Base-by-base conservation (phyloP, 768 basidiomycete genomes). In the Symmetrospora coprosmae region DNA sequence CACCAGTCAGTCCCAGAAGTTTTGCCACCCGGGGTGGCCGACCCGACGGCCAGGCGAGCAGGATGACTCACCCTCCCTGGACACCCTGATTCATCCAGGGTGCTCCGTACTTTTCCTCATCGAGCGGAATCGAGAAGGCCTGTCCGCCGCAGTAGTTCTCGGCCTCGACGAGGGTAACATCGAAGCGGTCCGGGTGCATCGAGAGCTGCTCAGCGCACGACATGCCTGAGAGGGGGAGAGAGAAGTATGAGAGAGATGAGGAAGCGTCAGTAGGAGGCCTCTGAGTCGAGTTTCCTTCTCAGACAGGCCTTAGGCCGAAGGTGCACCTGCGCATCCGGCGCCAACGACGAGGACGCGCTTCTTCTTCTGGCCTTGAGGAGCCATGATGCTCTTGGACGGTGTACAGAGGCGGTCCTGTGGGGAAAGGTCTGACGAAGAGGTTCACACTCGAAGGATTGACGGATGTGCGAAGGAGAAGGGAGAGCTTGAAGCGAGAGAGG, bases 41-140 rank as follows among this genome's bases (percentile, higher is more conserved):
- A n/a, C 6, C 23, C n/a, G n/a, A n/a, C 5, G 19, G 50, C 7
- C 14, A 17, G 50, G 16, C 4, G 17, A 19, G 17, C 39, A 28
- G 33, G 16, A 31, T 40, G 35, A 50, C 39, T 43, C 14, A 43
- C 70, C 67, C 64, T 69, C 73, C 71, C 52, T 76, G 75, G 2
- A 76, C 74, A 64, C 74, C 75, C 62, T 76, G 75, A 43, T 76
- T 76, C 68, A 76, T 72, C 72, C 73, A 75, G 4, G 60, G 28
- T 7, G 71, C 66, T 19, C 74, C 74, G 47, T 71, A 69, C 55
- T 67, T 64, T 46, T 70, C 60, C 66, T 75, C 67, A 50, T 75
- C 73, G 49, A 75, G 70, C 9, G 70, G 70, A 62, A 76, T 75
- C 4, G 70, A 71, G 67, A 75, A 75, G 2, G 74, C 74, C 63